phyloP scores from a whole-genome alignment of 306 rosid species.

The Malus asiatica region DNA sequence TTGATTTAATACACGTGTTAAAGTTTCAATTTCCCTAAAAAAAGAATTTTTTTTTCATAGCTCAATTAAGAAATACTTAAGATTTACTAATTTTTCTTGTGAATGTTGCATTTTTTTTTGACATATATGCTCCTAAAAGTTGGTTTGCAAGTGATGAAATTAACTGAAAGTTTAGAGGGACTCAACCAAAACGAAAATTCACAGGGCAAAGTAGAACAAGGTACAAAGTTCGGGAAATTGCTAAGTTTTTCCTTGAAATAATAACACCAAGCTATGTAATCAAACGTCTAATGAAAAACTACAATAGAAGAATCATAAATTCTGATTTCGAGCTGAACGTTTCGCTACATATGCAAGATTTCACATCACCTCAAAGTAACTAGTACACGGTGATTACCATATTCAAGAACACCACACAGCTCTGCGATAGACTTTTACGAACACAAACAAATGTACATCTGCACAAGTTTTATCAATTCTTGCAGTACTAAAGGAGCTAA shows the following conservation, averaged over 20 bases:
- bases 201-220: not conserved
- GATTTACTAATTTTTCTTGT: not conserved
- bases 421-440: not conserved
- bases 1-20: too few species aligned
- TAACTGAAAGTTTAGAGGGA: not conserved
- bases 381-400: not conserved
- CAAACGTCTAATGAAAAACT: not conserved
- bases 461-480: not conserved
- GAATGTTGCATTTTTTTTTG: not conserved
- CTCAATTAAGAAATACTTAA: not conserved
- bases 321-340: not conserved
- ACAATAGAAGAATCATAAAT: not conserved
- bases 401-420: not conserved
- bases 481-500: conserved; percentile 1
- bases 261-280: not conserved
- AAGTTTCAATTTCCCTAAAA: too few species aligned
- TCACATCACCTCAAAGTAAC: not conserved
- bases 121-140: not conserved
- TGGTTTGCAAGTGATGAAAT: not conserved
- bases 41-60: not conserved
- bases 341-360: not conserved
- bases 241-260: not conserved
- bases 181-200: not conserved
- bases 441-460: conserved; percentile 1
- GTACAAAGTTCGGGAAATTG: not conserved